Evolutionary conservation across 1,284 basidiomycete species (phyloP).

Genomic region (Meira nashicola): DNA sequence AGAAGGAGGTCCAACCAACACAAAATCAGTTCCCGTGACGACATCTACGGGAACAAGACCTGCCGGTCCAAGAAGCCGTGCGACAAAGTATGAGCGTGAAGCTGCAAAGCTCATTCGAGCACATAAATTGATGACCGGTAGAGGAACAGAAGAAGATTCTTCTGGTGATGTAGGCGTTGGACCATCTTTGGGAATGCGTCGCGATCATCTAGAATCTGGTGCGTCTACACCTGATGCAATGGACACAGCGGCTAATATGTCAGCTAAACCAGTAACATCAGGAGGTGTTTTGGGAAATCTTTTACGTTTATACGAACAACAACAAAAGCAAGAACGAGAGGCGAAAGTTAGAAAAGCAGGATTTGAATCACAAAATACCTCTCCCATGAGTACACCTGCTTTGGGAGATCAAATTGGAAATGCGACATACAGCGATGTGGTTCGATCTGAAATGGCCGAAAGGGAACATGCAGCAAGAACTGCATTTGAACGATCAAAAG

Average conservation of each 20-base stretch:
- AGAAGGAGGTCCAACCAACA: slow-evolving; percentile 45
- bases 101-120: slow-evolving; percentile 41
- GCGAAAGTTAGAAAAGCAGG: slow-evolving; percentile 14
- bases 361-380: slow-evolving; percentile 15
- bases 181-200: slow-evolving; percentile 22
- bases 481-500: neutral
- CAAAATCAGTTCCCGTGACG: slow-evolving; percentile 47
- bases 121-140: slow-evolving; percentile 33
- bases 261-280: slow-evolving; percentile 36
- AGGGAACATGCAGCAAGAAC: neutral
- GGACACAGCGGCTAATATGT: slow-evolving; percentile 41
- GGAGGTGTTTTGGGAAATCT: slow-evolving; percentile 50
- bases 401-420: slow-evolving; percentile 13
- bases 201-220: slow-evolving; percentile 39
- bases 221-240: slow-evolving; percentile 42
- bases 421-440: slow-evolving; percentile 5
- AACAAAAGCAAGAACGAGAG: slow-evolving; percentile 27
- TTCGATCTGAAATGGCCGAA: slow-evolving; percentile 4
- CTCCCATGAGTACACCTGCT: slow-evolving; percentile 24
- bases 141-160: slow-evolving; percentile 19
- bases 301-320: slow-evolving; percentile 49
- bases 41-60: slow-evolving; percentile 42
- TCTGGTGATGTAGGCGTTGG: slow-evolving; percentile 17
- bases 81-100: slow-evolving; percentile 44
- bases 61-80: slow-evolving; percentile 31